These are phyloP conservation scores for Infundibulicybe gibba DNA, from an alignment of 768 basidiomycete genomes.

Conservation along the genomic window DNA sequence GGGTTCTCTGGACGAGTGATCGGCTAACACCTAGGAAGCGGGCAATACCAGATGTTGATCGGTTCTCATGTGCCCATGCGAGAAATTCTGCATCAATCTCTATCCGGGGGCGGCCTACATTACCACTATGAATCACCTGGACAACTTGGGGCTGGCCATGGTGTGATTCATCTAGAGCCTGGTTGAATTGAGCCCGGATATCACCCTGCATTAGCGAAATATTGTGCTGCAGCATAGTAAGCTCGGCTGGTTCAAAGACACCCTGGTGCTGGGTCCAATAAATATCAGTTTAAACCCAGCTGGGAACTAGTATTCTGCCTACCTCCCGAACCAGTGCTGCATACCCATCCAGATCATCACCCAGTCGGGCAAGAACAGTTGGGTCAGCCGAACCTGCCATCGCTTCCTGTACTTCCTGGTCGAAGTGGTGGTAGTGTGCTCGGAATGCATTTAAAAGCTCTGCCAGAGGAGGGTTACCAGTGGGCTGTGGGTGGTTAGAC, in stretches of 20 bases:
- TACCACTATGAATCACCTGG: conserved; percentile 3
- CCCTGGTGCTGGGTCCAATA: conserved; percentile 5
- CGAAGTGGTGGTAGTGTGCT: not conserved
- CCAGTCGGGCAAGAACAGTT: conserved; percentile 3
- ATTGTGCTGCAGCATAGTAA: conserved; percentile 2
- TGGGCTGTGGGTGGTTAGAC: too few relatives aligned
- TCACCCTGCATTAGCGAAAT: conserved; percentile 8
- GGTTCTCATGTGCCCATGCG: conserved; percentile 10
- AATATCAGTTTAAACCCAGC: not conserved
- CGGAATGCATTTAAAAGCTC: too few relatives aligned
- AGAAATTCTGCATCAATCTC: conserved; percentile 13
- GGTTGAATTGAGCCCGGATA: conserved; percentile 5
- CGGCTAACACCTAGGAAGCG: conserved; percentile 11
- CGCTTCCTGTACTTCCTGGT: not conserved
- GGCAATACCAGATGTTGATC: conserved; percentile 9
- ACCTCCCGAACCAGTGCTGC: conserved; percentile 4
- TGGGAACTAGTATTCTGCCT: not conserved
- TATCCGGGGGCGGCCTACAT: conserved; percentile 9
- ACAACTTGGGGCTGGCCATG: conserved; percentile 7
- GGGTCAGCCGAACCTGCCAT: not conserved
- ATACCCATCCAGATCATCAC: conserved; percentile 5
- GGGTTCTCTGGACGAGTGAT: conserved; percentile 7
- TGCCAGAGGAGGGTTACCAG: too few relatives aligned
- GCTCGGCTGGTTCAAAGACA: conserved; percentile 7
- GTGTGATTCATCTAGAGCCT: conserved; percentile 7